Evolutionary conservation across 768 basidiomycete species (phyloP).

Genomic region (Trametes cingulata): DNA sequence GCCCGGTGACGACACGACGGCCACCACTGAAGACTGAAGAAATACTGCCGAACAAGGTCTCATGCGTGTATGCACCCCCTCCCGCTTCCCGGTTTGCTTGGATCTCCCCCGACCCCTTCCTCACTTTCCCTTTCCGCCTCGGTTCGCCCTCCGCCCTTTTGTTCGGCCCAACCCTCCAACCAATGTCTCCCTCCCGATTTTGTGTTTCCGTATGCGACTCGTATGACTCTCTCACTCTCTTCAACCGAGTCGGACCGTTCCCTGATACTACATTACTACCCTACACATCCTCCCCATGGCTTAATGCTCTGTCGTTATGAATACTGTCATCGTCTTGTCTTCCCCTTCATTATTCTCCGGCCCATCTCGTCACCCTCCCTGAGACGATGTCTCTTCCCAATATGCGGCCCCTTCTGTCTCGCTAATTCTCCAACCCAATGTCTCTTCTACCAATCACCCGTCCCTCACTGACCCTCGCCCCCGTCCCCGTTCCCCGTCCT

Average conservation of each 20-base stretch:
- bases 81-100: neutral
- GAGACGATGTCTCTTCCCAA: neutral
- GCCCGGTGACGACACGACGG: neutral
- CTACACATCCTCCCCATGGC: neutral
- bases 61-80: conserved; percentile 10
- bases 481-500: neutral
- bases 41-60: conserved; percentile 7
- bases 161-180: neutral
- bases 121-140: neutral
- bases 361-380: neutral
- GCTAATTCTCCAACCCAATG: neutral
- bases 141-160: neutral
- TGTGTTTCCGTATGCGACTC: neutral
- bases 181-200: too few species aligned
- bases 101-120: neutral
- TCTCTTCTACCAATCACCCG: neutral
- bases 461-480: neutral
- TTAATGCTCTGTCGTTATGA: conserved; percentile 14
- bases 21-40: neutral
- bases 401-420: neutral
- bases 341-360: neutral
- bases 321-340: conserved; percentile 10
- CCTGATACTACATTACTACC: conserved; percentile 2
- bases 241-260: conserved; percentile 11
- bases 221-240: neutral